Base-by-base conservation (phyloP, 257 asterid species). In the Fraxinus anomala region DNA sequence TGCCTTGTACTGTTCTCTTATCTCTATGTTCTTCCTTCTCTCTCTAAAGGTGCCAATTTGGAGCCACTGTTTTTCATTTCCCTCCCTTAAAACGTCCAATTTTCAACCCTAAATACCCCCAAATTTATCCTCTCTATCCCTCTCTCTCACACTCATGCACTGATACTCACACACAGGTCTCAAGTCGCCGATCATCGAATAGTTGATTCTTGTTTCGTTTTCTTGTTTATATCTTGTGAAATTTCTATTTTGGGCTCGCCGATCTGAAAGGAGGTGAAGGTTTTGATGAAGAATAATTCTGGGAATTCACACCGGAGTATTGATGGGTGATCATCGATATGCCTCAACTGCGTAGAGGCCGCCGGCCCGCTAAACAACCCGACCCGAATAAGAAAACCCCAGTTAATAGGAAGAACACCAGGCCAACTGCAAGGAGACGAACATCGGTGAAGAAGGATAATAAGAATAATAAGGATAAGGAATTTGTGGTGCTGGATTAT, bases 301-400 rank as follows among this genome's bases (percentile, higher is more conserved):
- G 81, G 73, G 54, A 68, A 75, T 79, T 68, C 65, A 42, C 51
- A n/a, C 33, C 69, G 26, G 63, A 44, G 16, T 61, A 61, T 34
- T 73, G n/a, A 76, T 73, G 79, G 87, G 73, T 84, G 86, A 79
- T 78, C 79, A 73, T 84, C 76, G 83, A 77, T 80, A 84, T 85
- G 88, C 89, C 89, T 87, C 89, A 83, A 83, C 83, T 81, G 88
- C 89, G 91, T 79, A 81, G 83, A 83, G 89, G 89, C 83, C 87
- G 89, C 79, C 83, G 77, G 72, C 71, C 77, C 4, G 56, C 68
- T 37, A 5, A 39, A 39, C 78, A 75, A 73, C 76, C 36, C 49
- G 71, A 33, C 73, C 67, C 66, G 71, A 36, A 42, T 21, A 77
- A 78, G 70, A 69, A 68, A 72, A 17, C 37, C 37, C 76, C 61